Conservation (phyloP, 2,329 filamentous ascomycete genomes). For the Alternaria hordeiaustralica region DNA sequence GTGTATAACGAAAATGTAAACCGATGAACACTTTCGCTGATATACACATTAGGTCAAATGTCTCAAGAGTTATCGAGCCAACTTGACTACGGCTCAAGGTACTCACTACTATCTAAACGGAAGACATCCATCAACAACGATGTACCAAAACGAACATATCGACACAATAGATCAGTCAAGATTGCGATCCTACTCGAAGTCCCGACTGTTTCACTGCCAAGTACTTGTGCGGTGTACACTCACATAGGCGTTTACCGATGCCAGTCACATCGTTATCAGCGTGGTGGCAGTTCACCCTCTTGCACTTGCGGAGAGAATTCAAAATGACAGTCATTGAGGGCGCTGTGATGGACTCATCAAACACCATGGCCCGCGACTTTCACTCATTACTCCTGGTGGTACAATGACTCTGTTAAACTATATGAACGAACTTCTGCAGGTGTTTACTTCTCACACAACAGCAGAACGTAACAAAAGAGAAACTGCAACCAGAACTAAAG, state of each 20-base stretch:
- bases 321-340: background rate
- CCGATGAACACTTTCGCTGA: background rate
- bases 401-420: background rate
- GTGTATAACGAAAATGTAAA: too few species aligned
- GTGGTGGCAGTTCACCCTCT: background rate
- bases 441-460: background rate
- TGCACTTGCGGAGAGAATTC: background rate
- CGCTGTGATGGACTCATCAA: background rate
- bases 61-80: too few species aligned
- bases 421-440: background rate
- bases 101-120: too few species aligned
- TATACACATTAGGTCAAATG: background rate
- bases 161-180: too few species aligned
- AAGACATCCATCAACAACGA: too few species aligned
- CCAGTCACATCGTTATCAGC: background rate
- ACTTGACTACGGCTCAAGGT: too few species aligned
- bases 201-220: background rate
- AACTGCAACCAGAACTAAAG: background rate
- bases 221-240: background rate
- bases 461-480: background rate
- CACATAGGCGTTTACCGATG: background rate
- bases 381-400: background rate
- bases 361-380: background rate
- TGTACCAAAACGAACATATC: too few species aligned
- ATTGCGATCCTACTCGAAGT: background rate